A percentile compares a stretch with the other conserved stretches of the same genome.
Evolutionary conservation across 352 stramenopile species (phyloP).

Genomic region (Pythium dissotocum): DNA sequence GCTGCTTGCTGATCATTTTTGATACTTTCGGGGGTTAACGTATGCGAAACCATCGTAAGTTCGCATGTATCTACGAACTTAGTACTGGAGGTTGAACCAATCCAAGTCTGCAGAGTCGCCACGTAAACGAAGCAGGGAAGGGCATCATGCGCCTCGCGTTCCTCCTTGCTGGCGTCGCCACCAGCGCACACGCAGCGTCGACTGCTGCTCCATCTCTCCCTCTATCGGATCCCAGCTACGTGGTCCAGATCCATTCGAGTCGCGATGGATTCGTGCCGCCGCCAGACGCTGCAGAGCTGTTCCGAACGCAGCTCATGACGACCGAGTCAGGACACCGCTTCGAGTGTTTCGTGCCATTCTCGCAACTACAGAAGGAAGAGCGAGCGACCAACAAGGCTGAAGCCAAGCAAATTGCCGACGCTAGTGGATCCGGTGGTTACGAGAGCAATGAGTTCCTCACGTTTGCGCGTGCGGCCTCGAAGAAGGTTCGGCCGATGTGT

Average conservation of each 20-base stretch:
- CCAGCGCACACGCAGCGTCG: background rate
- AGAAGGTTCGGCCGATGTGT: constrained; percentile 65
- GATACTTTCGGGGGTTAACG: background rate
- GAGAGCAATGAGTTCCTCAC: constrained; percentile 34
- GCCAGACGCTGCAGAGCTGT: constrained; percentile 10
- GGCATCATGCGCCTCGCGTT: background rate
- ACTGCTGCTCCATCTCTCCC: background rate
- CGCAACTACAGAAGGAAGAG: constrained; percentile 16
- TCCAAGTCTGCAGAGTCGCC: constrained; percentile 3
- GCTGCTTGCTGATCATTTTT: constrained; percentile 1
- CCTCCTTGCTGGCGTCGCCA: constrained; percentile 3
- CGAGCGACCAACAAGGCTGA: background rate
- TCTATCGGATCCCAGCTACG: constrained; percentile 46
- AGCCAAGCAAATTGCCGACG: background rate
- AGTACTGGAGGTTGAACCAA: constrained; percentile 18
- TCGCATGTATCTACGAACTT: constrained; percentile 11
- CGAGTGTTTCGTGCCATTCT: constrained; percentile 69
- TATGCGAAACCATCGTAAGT: background rate
- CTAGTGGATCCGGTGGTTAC: constrained; percentile 1
- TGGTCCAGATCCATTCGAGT: constrained; percentile 66
- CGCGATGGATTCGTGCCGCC: constrained; percentile 38
- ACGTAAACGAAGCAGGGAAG: constrained; percentile 11
- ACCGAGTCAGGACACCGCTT: constrained; percentile 65
- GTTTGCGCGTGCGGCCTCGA: constrained; percentile 52
- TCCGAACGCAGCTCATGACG: constrained; percentile 61